Base-by-base conservation (phyloP, 225 moss, liverwort and hornwort species). In the Polytrichum commune region DNA sequence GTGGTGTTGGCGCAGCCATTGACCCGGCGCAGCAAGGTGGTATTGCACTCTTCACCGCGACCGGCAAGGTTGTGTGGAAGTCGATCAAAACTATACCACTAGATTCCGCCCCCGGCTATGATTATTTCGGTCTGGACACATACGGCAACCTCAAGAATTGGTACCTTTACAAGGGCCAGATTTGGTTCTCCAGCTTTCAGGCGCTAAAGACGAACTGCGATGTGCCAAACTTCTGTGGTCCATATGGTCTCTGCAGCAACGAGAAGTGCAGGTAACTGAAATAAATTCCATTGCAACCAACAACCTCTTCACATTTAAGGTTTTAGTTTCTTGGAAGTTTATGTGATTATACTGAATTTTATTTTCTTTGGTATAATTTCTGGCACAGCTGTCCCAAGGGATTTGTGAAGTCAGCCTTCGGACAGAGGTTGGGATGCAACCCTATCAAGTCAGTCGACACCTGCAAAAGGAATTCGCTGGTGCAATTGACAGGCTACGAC, bases 11-110 rank as follows among this genome's bases (percentile, higher is more conserved):
- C 38, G 2, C 38, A 38, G 38, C 38, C 61, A 74, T 80, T n/a
- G 76, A 76, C 33, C 63, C 70, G 2, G 27, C n/a, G n/a, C n/a
- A 8, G 0, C 54, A 56, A 26, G 83, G 83, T 23, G 74, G 83
- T 8, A 76, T 84, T 10, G 78, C 78, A 0, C 67, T 84, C 8
- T 81, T 56, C 81, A 73, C 67, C 63, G 66, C 27, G 60, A 65
- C 75, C 54, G 67, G 67, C 6, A 23, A 26, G 1, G 3, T 81
- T 27, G 75, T 84, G 73, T 84, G 78, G 75, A 75, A 66, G 0
- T 73, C 77, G 1, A 78, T 66, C 16, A 10, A 13, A 2, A 53
- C 74, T 7, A 5, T 5, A 5, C 8, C 2, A 35, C 20, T 19
- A n/a, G 22, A 27, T 3, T 27, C 62, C 5, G 16, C 18, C 62